Evolutionary conservation across 306 rosid species (phyloP), one percentile per base, ranked within the genome.

Genomic region (Sechiopsis laciniata): DNA sequence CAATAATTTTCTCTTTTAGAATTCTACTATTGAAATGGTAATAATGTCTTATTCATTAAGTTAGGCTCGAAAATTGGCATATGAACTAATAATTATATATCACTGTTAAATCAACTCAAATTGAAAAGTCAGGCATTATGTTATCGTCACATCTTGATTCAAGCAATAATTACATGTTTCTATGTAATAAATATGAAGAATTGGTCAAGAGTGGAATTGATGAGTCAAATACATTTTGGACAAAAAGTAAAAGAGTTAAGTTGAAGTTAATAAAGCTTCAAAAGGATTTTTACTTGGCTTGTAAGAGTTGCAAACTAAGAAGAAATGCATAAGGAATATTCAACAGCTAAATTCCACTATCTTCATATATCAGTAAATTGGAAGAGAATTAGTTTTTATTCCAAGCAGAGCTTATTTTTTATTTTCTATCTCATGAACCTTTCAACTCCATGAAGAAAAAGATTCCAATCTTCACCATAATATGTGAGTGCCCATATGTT

Each of bases 401-500:
- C 55, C 45, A 68, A 68, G 73, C 55, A 46, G 45, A 20, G 1
- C 0, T 40, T 40, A 3, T 40, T 40, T 40, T 68, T 50, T 5
- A n/a, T 2, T 15, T 62, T 63, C 15, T 8, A 35, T 63, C 70
- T 32, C 51, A 63, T 63, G 70, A 48, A 37, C 66, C 66, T 11
- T 22, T 62, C 20, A 54, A 54, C 58, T 54, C 58, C 65, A 59
- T 65, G 29, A 51, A 51, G 51, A 13, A 68, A 68, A 48, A 68
- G 40, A 48, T 11, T 20, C 56, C 57, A 21, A 48, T 19, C 37
- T 68, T 68, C 73, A 21, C 2, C 57, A 68, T 67, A 19, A 68
- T 17, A 68, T 48, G 20, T 42, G 58, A 68, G 73, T 48, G 40
- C 7, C 57, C 73, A 68, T 68, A 68, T 45, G 26, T 66, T 68